Base-by-base conservation (phyloP, 2,329 filamentous ascomycete species). In the Amphichorda felina region DNA sequence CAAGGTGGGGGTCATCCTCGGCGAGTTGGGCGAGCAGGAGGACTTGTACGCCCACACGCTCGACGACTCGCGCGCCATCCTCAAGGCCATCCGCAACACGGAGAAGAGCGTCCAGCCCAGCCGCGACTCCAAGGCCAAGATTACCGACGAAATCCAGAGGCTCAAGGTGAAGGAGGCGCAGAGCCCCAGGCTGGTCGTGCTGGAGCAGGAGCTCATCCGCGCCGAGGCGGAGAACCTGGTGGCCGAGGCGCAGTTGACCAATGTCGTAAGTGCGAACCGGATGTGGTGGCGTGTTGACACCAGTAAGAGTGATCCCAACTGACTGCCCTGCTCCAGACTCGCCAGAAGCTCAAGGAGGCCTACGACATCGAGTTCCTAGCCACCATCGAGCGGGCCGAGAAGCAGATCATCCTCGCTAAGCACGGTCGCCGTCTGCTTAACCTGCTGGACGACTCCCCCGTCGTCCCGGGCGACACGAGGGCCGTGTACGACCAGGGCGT, bases 181-280 rank as follows among this genome's bases (percentile, higher is more conserved):
- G 53, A 93, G 81, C 51, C 70, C 83, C 21, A 83, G 77, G 54
- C 66, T 96, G 37, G 78, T 86, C 25, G 81, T 81, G 16, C 70
- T 96, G 36, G 91, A 98, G 66, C 91, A 98, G 65, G 91, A 96
- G 66, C 77, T 98, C 36, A 88, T 98, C 36, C 73, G 91, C 45
- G 88, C 89, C 17, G 91, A 98, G 67, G 91, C 91, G 3, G 88
- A 96, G 66, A 93, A 86, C 50, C 63, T 98, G 40, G 91, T 98
- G 34, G 91, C 91, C 2, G 91, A 98, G 62, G 91, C 91, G 16
- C 91, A 98, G 60, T 69, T 98, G 56, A 89, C 83, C 52, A 98
- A 98, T 57, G 78, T 94, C 47, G 86, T 93, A 65, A 41, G 80
- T 71, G 8, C n/a, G 6, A 22, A 27, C 14, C 5, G 13, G n/a